Evolutionary conservation across 768 basidiomycete genomes (phyloP).

Genomic region (Infundibulicybe gibba): DNA sequence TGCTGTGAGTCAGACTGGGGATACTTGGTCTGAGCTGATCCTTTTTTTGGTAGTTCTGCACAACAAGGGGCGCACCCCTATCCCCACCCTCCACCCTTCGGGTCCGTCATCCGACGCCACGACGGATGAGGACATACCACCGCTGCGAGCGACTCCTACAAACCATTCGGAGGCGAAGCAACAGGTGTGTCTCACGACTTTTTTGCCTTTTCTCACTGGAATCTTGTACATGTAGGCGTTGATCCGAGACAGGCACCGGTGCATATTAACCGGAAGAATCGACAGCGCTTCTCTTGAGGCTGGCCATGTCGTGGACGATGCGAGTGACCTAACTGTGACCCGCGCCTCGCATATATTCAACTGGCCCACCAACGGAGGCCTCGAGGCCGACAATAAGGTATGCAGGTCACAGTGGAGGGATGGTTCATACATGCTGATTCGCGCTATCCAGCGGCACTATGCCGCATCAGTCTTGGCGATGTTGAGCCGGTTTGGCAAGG

Average conservation of each 20-base stretch:
- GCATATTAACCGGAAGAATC: neutral
- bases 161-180: neutral
- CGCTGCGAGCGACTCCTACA: neutral
- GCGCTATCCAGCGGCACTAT: conserved; percentile 12
- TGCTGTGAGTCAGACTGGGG: neutral
- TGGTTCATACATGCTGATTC: too few species aligned
- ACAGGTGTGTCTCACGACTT: neutral
- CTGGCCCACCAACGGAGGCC: too few species aligned
- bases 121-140: neutral
- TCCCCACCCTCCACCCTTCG: too few species aligned
- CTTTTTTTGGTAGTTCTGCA: neutral
- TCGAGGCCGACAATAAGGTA: too few species aligned
- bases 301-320: neutral
- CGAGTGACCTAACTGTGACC: neutral
- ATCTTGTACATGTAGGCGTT: neutral
- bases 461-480: conserved; percentile 12
- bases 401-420: too few species aligned
- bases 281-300: neutral
- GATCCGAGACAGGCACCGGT: neutral
- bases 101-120: neutral
- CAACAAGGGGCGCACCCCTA: neutral
- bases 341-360: neutral
- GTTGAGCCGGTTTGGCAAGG: conserved; percentile 7
- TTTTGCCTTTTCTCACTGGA: neutral
- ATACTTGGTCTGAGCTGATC: neutral